These are phyloP conservation scores for Scedosporium aurantiacum DNA, from an alignment of 2,329 filamentous ascomycete genomes.

Conservation along the genomic window DNA sequence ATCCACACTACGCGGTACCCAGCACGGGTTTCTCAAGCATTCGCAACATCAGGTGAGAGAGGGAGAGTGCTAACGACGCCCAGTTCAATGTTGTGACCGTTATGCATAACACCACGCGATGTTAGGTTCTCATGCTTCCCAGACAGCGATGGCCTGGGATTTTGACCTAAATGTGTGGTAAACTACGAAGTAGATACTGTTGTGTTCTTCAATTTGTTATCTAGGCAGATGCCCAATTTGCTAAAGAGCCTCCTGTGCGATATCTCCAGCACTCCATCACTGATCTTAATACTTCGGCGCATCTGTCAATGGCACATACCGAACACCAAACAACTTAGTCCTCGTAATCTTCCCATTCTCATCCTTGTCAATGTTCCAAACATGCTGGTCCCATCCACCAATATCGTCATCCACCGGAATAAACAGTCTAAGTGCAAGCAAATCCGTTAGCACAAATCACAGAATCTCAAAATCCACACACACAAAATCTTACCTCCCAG, in stretches of 20 bases:
- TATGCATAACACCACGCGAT: too few relatives aligned
- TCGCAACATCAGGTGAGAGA: constrained; percentile 1
- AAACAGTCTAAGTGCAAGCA: constrained; percentile 45
- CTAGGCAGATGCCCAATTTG: too few relatives aligned
- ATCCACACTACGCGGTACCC: background rate
- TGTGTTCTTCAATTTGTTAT: too few relatives aligned
- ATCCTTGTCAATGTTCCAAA: constrained; percentile 68
- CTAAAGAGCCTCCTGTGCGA: too few relatives aligned
- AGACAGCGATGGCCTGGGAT: too few relatives aligned
- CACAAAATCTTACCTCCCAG: constrained; percentile 46
- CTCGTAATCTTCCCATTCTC: constrained; percentile 47
- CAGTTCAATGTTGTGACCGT: background rate
- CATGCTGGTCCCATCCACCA: constrained; percentile 42
- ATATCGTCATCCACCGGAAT: constrained; percentile 58
- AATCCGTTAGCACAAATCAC: constrained; percentile 8
- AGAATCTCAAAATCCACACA: background rate
- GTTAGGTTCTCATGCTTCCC: too few relatives aligned
- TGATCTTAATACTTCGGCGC: constrained; percentile 30
- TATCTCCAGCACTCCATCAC: background rate
- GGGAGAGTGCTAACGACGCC: background rate
- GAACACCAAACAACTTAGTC: constrained; percentile 56
- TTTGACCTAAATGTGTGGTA: too few relatives aligned
- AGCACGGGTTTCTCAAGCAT: background rate
- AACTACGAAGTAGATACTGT: too few relatives aligned
- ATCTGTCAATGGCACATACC: constrained; percentile 70